Evolutionary conservation across 208 protist genomes (phyloP).

Genomic region (Trypanosoma vivax): DNA sequence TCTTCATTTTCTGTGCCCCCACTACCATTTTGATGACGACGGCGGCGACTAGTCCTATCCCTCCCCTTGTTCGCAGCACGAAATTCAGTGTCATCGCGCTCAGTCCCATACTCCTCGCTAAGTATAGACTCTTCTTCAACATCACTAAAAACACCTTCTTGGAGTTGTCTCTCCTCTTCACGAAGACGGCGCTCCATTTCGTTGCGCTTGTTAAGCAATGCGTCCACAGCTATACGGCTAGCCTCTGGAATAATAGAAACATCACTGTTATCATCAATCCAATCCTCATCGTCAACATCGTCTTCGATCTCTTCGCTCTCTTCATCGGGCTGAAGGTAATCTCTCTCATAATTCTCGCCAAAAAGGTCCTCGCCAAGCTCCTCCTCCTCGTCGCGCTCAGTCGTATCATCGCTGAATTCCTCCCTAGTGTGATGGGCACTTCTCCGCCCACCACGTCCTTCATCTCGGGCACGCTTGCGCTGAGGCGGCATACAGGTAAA

Average conservation of each 20-base stretch:
- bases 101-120: no score
- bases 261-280: constrained; percentile 68
- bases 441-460: background rate
- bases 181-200: constrained; percentile 49
- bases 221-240: constrained; percentile 64
- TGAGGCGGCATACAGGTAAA: constrained; percentile 10
- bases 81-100: constrained; percentile 11
- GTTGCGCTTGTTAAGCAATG: constrained; percentile 62
- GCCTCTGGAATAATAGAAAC: constrained; percentile 74
- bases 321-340: constrained; percentile 78
- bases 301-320: constrained; percentile 73
- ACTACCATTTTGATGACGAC: constrained; percentile 7
- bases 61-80: background rate
- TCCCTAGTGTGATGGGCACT: background rate
- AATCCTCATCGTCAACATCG: constrained; percentile 58
- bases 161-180: constrained; percentile 57
- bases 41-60: background rate
- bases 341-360: constrained; percentile 83
- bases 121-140: constrained; percentile 39
- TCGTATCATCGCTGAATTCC: constrained; percentile 1
- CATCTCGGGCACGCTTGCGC: constrained; percentile 20
- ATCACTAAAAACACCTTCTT: constrained; percentile 86
- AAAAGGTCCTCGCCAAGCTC: constrained; percentile 78
- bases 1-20: constrained; percentile 24
- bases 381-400: constrained; percentile 33